Evolutionary conservation across 2,329 filamentous ascomycete genomes (phyloP).

Genomic region (Pleurostoma richardsiae): DNA sequence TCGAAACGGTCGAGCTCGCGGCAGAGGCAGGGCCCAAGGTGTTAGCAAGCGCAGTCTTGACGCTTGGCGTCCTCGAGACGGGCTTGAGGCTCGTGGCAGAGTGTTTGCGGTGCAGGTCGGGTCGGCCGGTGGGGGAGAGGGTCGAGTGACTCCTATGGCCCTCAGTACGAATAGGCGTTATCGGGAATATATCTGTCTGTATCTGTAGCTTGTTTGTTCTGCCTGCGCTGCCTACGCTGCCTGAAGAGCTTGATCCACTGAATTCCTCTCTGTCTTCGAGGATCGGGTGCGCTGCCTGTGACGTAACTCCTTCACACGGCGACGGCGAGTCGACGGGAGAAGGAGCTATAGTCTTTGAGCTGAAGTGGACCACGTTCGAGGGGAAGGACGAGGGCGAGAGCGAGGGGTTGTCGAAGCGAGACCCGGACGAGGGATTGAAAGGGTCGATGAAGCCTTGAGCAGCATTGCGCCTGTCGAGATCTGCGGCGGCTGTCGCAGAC

Average conservation of each 20-base stretch:
- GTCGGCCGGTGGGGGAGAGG: slow-evolving; percentile 3
- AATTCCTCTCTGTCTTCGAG: slow-evolving; percentile 4
- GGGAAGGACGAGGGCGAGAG: slow-evolving; percentile 6
- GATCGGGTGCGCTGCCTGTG: slow-evolving; percentile 7
- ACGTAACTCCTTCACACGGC: slow-evolving; percentile 3
- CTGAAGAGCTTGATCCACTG: too few species aligned
- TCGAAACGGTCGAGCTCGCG: slow-evolving; percentile 64
- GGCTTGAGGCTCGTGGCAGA: slow-evolving; percentile 43
- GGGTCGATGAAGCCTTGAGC: slow-evolving; percentile 12
- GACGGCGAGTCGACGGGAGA: slow-evolving; percentile 13
- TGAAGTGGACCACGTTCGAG: slow-evolving; percentile 16
- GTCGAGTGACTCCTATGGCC: slow-evolving; percentile 4
- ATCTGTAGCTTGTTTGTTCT: slow-evolving; percentile 4
- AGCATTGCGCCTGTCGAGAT: slow-evolving; percentile 14
- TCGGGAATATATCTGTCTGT: slow-evolving; percentile 7
- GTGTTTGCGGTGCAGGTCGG: slow-evolving; percentile 29
- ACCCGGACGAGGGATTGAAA: slow-evolving; percentile 4
- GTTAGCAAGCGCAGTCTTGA: slow-evolving; percentile 49
- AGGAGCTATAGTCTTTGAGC: slow-evolving; percentile 20
- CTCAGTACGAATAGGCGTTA: slow-evolving; percentile 2
- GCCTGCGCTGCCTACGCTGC: neutral
- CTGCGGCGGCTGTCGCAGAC: slow-evolving; percentile 16
- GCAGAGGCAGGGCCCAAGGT: slow-evolving; percentile 46
- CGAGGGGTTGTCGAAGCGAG: slow-evolving; percentile 5
- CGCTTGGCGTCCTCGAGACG: slow-evolving; percentile 54